phyloP scores from a whole-genome alignment of 2,329 filamentous ascomycete species.

The Colletotrichum somersetense region DNA sequence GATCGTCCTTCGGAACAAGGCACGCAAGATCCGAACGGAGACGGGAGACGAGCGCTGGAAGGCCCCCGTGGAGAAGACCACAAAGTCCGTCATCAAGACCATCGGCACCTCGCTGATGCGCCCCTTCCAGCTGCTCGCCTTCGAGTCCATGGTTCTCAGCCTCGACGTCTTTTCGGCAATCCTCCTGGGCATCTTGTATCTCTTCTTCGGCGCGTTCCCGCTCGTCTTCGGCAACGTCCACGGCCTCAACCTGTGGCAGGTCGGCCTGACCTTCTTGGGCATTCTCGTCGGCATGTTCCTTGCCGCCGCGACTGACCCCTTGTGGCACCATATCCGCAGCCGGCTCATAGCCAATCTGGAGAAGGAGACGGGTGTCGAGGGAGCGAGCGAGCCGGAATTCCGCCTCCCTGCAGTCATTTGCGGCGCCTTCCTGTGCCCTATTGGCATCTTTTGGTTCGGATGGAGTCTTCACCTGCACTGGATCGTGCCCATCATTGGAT shows the following conservation, averaged over 20 bases:
- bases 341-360: constrained; percentile 68
- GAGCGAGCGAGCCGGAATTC: constrained; percentile 85
- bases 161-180: constrained; percentile 88
- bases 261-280: constrained; percentile 82
- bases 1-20: constrained; percentile 81
- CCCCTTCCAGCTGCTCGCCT: constrained; percentile 83
- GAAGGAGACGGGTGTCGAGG: constrained; percentile 63
- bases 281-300: constrained; percentile 76
- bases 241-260: constrained; percentile 82
- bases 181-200: constrained; percentile 87
- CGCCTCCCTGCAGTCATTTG: constrained; percentile 80
- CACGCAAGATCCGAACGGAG: constrained; percentile 74
- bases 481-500: constrained; percentile 82
- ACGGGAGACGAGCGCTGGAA: constrained; percentile 83
- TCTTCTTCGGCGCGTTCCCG: constrained; percentile 91
- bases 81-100: constrained; percentile 74
- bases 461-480: constrained; percentile 89
- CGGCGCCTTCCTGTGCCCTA: constrained; percentile 82
- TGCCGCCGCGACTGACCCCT: constrained; percentile 71
- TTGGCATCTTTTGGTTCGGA: constrained; percentile 88
- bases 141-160: constrained; percentile 88
- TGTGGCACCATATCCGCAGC: constrained; percentile 74
- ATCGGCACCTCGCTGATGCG: constrained; percentile 70
- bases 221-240: constrained; percentile 82
- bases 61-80: constrained; percentile 80